These are phyloP conservation scores for Filobasidium floriforme DNA, from an alignment of 768 basidiomycete genomes.

Conservation along the genomic window DNA sequence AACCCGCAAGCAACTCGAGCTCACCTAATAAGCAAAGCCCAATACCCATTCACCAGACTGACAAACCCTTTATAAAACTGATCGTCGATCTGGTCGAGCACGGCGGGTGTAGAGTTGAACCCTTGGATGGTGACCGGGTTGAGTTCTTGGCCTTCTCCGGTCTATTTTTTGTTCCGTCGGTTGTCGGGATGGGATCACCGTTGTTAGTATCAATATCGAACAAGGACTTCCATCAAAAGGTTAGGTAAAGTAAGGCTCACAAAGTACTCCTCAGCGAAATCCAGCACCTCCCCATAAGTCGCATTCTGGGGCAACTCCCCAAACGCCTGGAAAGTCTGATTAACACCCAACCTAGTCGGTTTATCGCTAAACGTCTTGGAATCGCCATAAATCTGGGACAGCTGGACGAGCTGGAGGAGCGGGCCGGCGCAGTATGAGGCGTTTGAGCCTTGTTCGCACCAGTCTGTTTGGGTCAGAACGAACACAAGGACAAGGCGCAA, in stretches of 20 bases:
- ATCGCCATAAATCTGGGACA: conserved; percentile 67
- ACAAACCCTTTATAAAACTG: conserved; percentile 64
- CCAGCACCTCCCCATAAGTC: conserved; percentile 60
- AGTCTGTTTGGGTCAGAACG: neutral
- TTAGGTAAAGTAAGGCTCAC: neutral
- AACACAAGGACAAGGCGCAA: neutral
- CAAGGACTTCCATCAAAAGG: too few species aligned
- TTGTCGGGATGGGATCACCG: too few species aligned
- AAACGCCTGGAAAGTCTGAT: conserved; percentile 66
- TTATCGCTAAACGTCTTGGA: conserved; percentile 80
- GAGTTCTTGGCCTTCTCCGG: conserved; percentile 79
- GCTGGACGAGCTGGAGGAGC: conserved; percentile 69
- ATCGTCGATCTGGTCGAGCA: conserved; percentile 64
- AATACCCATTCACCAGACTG: conserved; percentile 73
- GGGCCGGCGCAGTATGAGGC: conserved; percentile 40
- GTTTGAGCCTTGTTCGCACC: conserved; percentile 34
- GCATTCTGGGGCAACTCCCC: conserved; percentile 43
- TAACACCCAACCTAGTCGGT: conserved; percentile 57
- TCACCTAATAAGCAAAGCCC: conserved; percentile 63
- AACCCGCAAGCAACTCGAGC: conserved; percentile 7
- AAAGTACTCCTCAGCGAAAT: conserved; percentile 69
- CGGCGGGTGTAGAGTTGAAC: conserved; percentile 59
- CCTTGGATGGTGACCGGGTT: conserved; percentile 56
- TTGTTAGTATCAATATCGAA: too few species aligned
- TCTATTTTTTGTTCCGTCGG: too few species aligned